Base-by-base conservation (phyloP, 495 filamentous ascomycete genomes). In the Podospora australis region DNA sequence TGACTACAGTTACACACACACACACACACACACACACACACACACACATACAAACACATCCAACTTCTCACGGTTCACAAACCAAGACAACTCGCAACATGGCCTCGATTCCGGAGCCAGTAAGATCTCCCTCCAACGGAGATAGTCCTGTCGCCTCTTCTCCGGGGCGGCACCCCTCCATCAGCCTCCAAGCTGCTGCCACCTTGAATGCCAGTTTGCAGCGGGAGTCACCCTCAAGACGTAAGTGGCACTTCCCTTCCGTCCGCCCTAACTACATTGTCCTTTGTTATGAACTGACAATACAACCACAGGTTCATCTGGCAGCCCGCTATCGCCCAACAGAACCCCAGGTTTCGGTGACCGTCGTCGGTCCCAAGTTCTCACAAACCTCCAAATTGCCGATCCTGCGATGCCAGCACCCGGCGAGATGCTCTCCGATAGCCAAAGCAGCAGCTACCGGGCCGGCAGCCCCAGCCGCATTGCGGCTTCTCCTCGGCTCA, bases 351-450 rank as follows among this genome's bases (percentile, higher is more conserved):
- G 78, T 8, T 78, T 75, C 50, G 66, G 71, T 13, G 75, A 78
- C 41, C 75, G 84, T 49, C 72, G 84, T 51, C 75, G 83, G 22
- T 89, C 86, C 10, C 77, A 77, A 26, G 78, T 86, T 29, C 74
- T 86, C 28, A 81, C 84, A 75, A 88, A 85, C 65, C 63, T 90
- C 16, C 82, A 82, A 57, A 71, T 86, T 44, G 86, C 83, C 60
- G 85, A 90, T 62, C 78, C 81, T 2, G 59, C 67, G 23, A 42
- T 81, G 8, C 81, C 82, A 10, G 70, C 66, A 0, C 78, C 82
- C 5, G 84, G 82, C 48, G 82, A 87, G 59, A 74, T 83, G 80
- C 56, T 75, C 55, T 52, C 69, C 51, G 66, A 75, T 60, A 59
- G 60, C 46, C 70, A 38, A 8, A 53, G 19, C 39, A 46, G 42